Base-by-base conservation (phyloP, 257 asterid genomes). In the Knoxia roxburghii region DNA sequence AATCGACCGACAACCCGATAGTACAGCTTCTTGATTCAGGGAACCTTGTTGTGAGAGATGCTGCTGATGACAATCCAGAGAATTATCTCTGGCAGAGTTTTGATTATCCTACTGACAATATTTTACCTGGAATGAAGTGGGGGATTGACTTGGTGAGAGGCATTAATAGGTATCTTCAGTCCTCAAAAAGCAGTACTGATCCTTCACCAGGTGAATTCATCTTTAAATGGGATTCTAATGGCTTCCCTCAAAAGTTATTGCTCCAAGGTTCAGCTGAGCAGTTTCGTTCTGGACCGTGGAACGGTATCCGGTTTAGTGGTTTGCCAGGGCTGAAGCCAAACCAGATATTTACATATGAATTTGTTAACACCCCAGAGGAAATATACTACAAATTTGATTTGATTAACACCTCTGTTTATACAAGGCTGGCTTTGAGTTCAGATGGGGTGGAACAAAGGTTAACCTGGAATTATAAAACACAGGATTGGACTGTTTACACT, bases 241-340 rank as follows among this genome's bases (percentile, higher is more conserved):
- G 89, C 2, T 62, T 77, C 43, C 84, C 85, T 11, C 81, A 83
- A 48, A 5, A 26, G 4, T 20, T 69, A 29, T 30, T 73, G 26
- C 45, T 15, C 41, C 64, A 50, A 4, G 73, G 66, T 43, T 26
- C 49, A 2, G 26, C 10, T 9, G 29, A 6, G 15, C 43, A 0
- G 13, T 77, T 32, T 57, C 73, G 82, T 6, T 4, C 72, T 20
- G 93, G 89, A 13, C 81, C 82, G 0, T 86, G 89, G 87, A 86
- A 83, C 32, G 93, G 91, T 0, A 20, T 79, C 1, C 65, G 81
- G 8, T 79, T 67, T 37, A 78, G 89, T 46, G n/a, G 74, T 65
- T 46, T 68, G 6, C 63, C 68, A 0, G 68, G 74, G 24, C 68
- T 61, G 2, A 61, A 24, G 27, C 74, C 74, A 3, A 70, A 70